Base-by-base conservation (phyloP, 805 yeast species). In the Hanseniaspora guilliermondii region DNA sequence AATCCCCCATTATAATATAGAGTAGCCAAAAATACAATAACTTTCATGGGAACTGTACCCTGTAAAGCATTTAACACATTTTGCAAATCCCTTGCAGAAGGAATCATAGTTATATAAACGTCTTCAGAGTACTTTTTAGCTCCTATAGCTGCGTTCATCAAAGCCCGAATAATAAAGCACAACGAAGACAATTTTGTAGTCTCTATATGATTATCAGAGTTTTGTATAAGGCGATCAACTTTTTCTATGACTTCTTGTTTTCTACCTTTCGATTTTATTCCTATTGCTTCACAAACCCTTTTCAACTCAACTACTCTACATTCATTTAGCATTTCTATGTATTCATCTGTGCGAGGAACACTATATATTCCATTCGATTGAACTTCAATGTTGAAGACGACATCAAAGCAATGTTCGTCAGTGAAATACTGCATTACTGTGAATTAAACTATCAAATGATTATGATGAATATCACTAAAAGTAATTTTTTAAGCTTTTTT, bases 11-110 rank as follows among this genome's bases (percentile, higher is more conserved):
- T 30, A 7, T 21, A 27, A 30, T 44, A 32, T 14, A 44, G 6
- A 7, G 25, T 19, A 8, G 37, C 36, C 25, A 44, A 12, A 44
- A 44, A 44, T 11, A 21, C 12, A 14, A 44, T 30, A 4, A 32
- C 24, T 32, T 44, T 27, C 12, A 44, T 21, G 4, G 47, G 11
- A 17, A 17, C 8, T 27, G 47, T 44, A 19, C 21, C 9, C 22
- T 19, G 47, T 12, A 60, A 14, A 79, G 73, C 16, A 79, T 57
- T 32, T 73, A 68, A 35, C 73, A 68, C 16, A 78, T 63, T 1
- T 81, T 73, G 44, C 70, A 63, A 25, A 79, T 64, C 53, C 77
- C 68, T 46, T 73, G 70, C 6, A 64, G 60, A 53, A 75, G 77
- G 21, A 25, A 42, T 42, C 11, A 42, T 69, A 65, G 27, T 27